Base-by-base conservation (phyloP, 306 rosid genomes). In the Sindora glabra region DNA sequence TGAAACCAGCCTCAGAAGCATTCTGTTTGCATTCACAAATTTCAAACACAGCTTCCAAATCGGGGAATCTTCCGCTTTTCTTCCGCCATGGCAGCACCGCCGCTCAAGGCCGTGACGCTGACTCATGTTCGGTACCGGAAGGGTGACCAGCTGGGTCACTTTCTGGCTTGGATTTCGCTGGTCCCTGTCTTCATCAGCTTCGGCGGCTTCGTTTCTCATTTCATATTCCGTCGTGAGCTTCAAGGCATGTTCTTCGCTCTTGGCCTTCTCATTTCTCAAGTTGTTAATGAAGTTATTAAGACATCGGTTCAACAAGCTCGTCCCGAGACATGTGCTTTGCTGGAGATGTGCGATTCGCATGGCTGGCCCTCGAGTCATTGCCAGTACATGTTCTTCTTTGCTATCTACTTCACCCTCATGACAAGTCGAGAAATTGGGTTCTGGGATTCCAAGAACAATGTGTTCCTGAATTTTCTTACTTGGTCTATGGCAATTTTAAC, bases 331-430 rank as follows among this genome's bases (percentile, higher is more conserved):
- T 92, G 99, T 44, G 75, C 49, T 3, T 59, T 86, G 10, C 90
- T 92, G 26, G 99, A 92, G 59, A 78, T 63, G 76, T 92, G 97
- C 13, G 99, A 92, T 56, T 92, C 99, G 0, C 95, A 92, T 3
- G 99, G 99, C 1, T 92, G 96, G 96, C 97, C 97, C 0, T 92
- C 99, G 5, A 86, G 95, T n/a, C 99, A 89, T 38, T 80, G 86
- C 21, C 97, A 92, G 69, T 92, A 82, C 66, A 86, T 83, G 99
- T 92, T 86, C 69, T 92, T 92, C 85, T 92, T 86, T 55, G 82
- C 97, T 11, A 42, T 75, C 3, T 89, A 89, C 59, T 64, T 83
- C 0, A 66, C 94, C 3, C 81, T 89, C 0, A 52, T 89, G 65
- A 56, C 70, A 13, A 33, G 46, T 41, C 83, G 59, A 36, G 74